Conservation (phyloP, 1,139 yeast species). For the Chernovozyma aurita region DNA sequence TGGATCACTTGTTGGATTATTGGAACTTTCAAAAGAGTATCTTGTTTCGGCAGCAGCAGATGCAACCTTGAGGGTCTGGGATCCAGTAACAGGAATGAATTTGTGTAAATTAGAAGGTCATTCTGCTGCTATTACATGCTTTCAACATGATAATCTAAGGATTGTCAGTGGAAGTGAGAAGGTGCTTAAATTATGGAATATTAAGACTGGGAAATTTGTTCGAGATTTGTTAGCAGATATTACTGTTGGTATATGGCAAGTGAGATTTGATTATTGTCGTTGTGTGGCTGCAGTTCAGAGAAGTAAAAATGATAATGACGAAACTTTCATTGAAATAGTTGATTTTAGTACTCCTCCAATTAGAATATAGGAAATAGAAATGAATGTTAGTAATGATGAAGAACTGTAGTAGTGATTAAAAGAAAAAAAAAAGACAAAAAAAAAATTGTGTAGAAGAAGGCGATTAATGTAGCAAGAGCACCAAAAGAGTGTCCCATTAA, state of each 20-base stretch:
- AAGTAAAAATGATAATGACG: slow-evolving; percentile 37
- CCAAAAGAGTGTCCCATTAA: too few relatives aligned
- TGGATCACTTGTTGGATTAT: slow-evolving; percentile 80
- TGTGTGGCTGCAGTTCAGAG: slow-evolving; percentile 94
- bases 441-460: too few relatives aligned
- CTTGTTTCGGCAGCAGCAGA: slow-evolving; percentile 98
- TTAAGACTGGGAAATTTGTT: slow-evolving; percentile 69
- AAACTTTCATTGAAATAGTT: slow-evolving; percentile 71
- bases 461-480: too few relatives aligned
- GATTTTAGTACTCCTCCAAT: slow-evolving; percentile 61
- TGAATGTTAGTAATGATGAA: background rate
- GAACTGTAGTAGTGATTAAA: background rate
- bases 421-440: too few relatives aligned
- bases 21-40: slow-evolving; percentile 71
- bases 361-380: background rate
- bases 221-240: slow-evolving; percentile 73
- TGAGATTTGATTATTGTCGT: slow-evolving; percentile 74
- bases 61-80: slow-evolving; percentile 87
- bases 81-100: slow-evolving; percentile 72
- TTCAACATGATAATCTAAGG: slow-evolving; percentile 81
- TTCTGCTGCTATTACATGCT: slow-evolving; percentile 86
- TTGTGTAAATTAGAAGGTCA: slow-evolving; percentile 77
- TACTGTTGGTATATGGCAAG: slow-evolving; percentile 92
- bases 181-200: slow-evolving; percentile 80
- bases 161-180: slow-evolving; percentile 87